A percentile compares a stretch with the other conserved stretches of the same genome.
phyloP scores from a whole-genome alignment of 805 yeast species.

The Kuraishia molischiana region DNA sequence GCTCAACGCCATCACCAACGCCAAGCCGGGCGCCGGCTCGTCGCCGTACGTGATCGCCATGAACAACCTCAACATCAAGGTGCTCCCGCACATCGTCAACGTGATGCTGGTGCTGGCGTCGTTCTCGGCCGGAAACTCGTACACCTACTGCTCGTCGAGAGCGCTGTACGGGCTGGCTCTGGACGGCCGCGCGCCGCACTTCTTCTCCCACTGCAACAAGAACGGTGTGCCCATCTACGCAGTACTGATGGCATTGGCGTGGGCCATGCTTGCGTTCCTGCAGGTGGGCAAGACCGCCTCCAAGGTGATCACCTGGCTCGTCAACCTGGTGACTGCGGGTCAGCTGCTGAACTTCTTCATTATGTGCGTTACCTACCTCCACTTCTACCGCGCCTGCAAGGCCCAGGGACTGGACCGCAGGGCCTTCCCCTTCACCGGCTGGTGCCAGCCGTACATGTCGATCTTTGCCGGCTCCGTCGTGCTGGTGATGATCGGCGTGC shows the following conservation, averaged over 20 bases:
- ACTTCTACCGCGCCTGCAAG: slow-evolving; percentile 50
- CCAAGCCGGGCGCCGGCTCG: slow-evolving; percentile 34
- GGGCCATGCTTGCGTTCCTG: slow-evolving; percentile 35
- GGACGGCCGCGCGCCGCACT: slow-evolving; percentile 35
- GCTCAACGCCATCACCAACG: slow-evolving; percentile 19
- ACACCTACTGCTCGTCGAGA: slow-evolving; percentile 37
- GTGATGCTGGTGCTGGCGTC: slow-evolving; percentile 31
- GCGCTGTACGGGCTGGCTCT: slow-evolving; percentile 35
- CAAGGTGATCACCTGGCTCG: slow-evolving; percentile 61
- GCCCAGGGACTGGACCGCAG: slow-evolving; percentile 41
- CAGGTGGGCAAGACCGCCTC: slow-evolving; percentile 48
- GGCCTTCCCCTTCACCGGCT: slow-evolving; percentile 38
- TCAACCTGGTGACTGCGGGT: slow-evolving; percentile 61
- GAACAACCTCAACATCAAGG: slow-evolving; percentile 30
- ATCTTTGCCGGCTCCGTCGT: slow-evolving; percentile 36
- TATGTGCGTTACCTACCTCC: slow-evolving; percentile 47
- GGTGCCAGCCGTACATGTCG: slow-evolving; percentile 53
- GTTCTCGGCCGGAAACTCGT: slow-evolving; percentile 39
- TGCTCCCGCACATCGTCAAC: slow-evolving; percentile 35
- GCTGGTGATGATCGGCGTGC: slow-evolving; percentile 42
- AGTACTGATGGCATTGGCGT: slow-evolving; percentile 27
- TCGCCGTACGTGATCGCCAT: slow-evolving; percentile 41
- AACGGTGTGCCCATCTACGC: slow-evolving; percentile 38
- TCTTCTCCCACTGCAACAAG: slow-evolving; percentile 32
- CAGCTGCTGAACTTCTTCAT: slow-evolving; percentile 53